Conservation (phyloP, 257 asterid species). For the Solanum chaucha region DNA sequence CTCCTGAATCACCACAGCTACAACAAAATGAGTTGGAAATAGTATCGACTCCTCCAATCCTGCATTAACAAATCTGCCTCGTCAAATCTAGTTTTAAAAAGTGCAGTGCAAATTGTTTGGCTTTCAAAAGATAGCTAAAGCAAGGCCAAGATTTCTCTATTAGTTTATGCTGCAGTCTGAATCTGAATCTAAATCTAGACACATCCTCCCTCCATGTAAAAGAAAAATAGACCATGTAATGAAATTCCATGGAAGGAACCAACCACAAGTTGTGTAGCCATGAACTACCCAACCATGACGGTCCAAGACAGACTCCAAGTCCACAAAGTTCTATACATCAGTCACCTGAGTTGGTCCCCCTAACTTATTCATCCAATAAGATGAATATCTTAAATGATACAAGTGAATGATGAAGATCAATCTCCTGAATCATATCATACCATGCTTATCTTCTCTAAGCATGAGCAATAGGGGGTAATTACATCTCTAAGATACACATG, state of each 20-base stretch:
- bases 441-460: neutral
- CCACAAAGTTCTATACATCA: neutral
- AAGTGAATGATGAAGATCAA: neutral
- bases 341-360: neutral
- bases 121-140: neutral
- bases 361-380: neutral
- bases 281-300: neutral
- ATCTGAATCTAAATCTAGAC: neutral
- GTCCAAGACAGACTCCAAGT: neutral
- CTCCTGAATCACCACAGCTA: slow-evolving; percentile 44
- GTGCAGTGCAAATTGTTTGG: neutral
- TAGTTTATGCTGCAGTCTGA: neutral
- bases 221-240: neutral
- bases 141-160: neutral
- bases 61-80: slow-evolving; percentile 18
- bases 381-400: neutral
- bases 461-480: neutral
- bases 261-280: neutral
- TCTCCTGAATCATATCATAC: neutral
- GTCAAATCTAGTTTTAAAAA: neutral
- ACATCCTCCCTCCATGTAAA: neutral
- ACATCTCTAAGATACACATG: neutral
- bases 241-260: neutral
- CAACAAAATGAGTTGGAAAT: slow-evolving; percentile 41
- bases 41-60: slow-evolving; percentile 37